These are phyloP conservation scores for Botryotinia calthae DNA, from an alignment of 2,329 filamentous ascomycete species.

Conservation along the genomic window DNA sequence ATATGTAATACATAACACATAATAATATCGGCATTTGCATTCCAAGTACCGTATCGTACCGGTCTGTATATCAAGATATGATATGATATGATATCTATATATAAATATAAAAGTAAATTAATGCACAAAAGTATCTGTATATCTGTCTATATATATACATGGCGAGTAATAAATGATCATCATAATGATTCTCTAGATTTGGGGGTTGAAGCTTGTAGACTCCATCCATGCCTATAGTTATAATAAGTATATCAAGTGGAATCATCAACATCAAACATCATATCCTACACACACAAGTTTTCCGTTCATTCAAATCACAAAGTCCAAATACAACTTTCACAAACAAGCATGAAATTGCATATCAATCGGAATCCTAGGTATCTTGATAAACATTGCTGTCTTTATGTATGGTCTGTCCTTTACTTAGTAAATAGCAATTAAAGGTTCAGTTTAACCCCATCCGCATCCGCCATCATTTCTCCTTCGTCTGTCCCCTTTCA, in stretches of 20 bases:
- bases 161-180: background rate
- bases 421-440: background rate
- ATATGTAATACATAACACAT: too few relatives aligned
- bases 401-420: conserved; percentile 1
- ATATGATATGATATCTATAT: too few relatives aligned
- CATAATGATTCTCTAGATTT: background rate
- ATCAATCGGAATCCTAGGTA: background rate
- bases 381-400: conserved; percentile 2
- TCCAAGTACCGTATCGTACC: too few relatives aligned
- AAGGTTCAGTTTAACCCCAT: background rate
- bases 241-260: background rate
- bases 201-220: background rate
- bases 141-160: too few relatives aligned
- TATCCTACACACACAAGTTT: background rate
- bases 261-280: background rate
- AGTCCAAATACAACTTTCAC: background rate
- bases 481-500: background rate
- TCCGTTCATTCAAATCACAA: background rate
- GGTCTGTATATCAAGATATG: too few relatives aligned
- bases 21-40: too few relatives aligned
- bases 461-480: background rate
- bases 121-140: too few relatives aligned
- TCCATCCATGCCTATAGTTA: too few relatives aligned
- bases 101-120: too few relatives aligned
- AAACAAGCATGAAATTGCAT: background rate